A percentile compares a stretch with the other conserved stretches of the same genome.
Conservation (phyloP, 345 rosid genomes). For the Brassica juncea region DNA sequence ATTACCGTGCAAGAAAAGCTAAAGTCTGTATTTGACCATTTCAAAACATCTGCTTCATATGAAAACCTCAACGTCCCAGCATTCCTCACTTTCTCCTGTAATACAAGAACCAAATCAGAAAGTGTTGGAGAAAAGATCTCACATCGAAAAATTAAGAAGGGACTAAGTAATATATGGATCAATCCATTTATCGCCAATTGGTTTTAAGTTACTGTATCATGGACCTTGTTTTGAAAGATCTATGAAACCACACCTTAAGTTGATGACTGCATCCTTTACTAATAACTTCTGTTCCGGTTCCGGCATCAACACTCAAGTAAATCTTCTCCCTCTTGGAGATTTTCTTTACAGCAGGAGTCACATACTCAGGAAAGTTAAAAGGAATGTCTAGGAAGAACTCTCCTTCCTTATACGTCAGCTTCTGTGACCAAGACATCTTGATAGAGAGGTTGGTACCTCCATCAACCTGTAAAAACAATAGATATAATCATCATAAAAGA, state of each 20-base stretch:
- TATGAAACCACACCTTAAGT: slow-evolving; percentile 59
- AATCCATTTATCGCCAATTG: neutral
- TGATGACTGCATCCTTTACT: slow-evolving; percentile 78
- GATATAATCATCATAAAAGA: neutral
- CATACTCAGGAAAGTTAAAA: slow-evolving; percentile 80
- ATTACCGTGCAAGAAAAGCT: slow-evolving; percentile 73
- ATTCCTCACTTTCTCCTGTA: slow-evolving; percentile 65
- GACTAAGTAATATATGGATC: neutral
- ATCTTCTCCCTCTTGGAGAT: slow-evolving; percentile 73
- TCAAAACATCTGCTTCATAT: slow-evolving; percentile 82
- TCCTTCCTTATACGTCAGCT: slow-evolving; percentile 54
- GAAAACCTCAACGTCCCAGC: slow-evolving; percentile 61
- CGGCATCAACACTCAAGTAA: slow-evolving; percentile 64
- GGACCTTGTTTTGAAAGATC: neutral
- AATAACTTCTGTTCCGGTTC: slow-evolving; percentile 62
- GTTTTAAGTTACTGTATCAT: neutral
- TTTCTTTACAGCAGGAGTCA: slow-evolving; percentile 79
- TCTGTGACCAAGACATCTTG: slow-evolving; percentile 79
- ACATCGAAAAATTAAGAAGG: too few species aligned
- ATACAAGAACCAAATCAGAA: neutral
- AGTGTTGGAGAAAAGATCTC: neutral
- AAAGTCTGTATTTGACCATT: slow-evolving; percentile 75
- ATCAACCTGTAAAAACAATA: slow-evolving; percentile 56
- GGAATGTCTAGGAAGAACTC: slow-evolving; percentile 69
- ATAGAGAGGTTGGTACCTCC: slow-evolving; percentile 79